Percentiles rank a stretch among this genome's conserved stretches.
Evolutionary conservation across 2,329 filamentous ascomycete genomes (phyloP).

Genomic region (Moelleriella libera): DNA sequence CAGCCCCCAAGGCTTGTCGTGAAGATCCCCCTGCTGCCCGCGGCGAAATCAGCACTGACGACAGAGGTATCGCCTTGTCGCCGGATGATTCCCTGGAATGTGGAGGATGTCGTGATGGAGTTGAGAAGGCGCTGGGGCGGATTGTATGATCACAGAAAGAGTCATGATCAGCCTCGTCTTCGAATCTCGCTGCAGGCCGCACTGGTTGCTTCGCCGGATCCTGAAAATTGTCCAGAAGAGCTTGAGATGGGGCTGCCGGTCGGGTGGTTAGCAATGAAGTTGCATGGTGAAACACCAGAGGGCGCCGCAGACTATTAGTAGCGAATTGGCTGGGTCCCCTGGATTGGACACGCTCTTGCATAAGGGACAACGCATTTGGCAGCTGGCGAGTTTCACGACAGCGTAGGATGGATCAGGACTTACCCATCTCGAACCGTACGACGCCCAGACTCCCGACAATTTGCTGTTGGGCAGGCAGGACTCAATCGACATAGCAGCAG

Average conservation of each 20-base stretch:
- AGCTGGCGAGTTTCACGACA: background rate
- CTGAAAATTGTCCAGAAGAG: conserved; percentile 39
- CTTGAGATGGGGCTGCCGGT: conserved; percentile 40
- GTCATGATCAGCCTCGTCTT: conserved; percentile 38
- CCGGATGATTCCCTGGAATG: conserved; percentile 46
- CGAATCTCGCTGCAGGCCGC: conserved; percentile 34
- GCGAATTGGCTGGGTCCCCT: background rate
- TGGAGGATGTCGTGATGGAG: conserved; percentile 20
- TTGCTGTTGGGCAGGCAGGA: conserved; percentile 8
- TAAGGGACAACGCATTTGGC: background rate
- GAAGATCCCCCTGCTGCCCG: conserved; percentile 21
- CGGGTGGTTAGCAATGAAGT: background rate
- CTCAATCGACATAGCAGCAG: conserved; percentile 3
- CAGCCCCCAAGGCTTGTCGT: conserved; percentile 23
- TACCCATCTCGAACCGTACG: conserved; percentile 13
- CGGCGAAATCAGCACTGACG: conserved; percentile 3
- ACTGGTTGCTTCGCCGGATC: conserved; percentile 38
- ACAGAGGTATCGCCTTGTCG: conserved; percentile 31
- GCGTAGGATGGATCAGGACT: conserved; percentile 4
- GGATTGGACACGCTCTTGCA: background rate
- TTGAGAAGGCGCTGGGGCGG: conserved; percentile 28
- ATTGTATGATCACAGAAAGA: conserved; percentile 36
- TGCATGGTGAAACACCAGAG: conserved; percentile 1
- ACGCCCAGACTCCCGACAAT: conserved; percentile 8
- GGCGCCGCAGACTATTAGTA: background rate